These are phyloP conservation scores for Fonsecaea erecta DNA, from an alignment of 2,329 filamentous ascomycete genomes.

Conservation along the genomic window DNA sequence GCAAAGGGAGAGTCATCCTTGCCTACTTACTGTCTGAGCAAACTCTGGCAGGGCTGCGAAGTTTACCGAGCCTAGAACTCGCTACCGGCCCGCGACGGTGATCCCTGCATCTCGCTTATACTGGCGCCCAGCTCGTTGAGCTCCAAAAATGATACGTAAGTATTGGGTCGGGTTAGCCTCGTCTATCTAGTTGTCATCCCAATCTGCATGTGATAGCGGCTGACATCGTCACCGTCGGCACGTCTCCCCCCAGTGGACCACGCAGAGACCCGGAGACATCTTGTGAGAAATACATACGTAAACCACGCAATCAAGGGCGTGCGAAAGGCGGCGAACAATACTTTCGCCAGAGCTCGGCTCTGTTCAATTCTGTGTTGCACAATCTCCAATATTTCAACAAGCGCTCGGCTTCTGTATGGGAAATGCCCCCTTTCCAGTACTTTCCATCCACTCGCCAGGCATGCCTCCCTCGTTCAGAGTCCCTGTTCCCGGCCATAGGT, in stretches of 20 bases:
- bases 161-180: background rate
- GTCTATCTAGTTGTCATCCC: background rate
- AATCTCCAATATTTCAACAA: background rate
- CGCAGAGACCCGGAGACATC: background rate
- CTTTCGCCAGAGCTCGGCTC: background rate
- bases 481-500: background rate
- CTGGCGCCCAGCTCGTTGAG: background rate
- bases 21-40: no score
- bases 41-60: no score
- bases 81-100: background rate
- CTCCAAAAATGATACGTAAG: background rate
- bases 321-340: background rate
- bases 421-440: background rate
- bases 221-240: background rate
- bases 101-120: constrained; percentile 16
- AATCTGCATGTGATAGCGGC: background rate
- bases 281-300: background rate
- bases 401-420: background rate
- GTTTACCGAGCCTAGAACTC: background rate
- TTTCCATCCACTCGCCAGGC: background rate
- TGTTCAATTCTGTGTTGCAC: background rate
- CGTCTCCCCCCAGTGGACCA: no score
- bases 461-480: background rate
- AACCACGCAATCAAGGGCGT: background rate
- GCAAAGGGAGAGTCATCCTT: background rate